Base-by-base conservation (phyloP, 2,329 filamentous ascomycete genomes). In the Pseudogymnoascus sp. region DNA sequence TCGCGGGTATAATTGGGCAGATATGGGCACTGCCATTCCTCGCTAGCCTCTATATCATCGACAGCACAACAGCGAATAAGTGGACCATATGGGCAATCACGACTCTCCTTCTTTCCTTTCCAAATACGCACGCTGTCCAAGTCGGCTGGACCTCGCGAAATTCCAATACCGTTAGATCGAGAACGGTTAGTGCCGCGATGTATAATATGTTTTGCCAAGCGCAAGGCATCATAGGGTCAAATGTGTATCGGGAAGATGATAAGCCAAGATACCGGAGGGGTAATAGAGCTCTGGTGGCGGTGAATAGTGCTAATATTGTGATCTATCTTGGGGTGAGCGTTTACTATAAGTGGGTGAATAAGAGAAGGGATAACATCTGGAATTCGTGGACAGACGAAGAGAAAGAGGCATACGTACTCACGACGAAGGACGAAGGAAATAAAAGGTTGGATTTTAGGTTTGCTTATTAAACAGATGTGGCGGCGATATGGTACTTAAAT, bases 21-120 rank as follows among this genome's bases (percentile, higher is more conserved):
- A 66, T 88, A 6, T 89, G 86, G 86, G 76, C 80, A 2, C 73
- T 89, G 3, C 85, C 85, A 0, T 83, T 84, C 65, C 69, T 89
- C 37, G 72, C 87, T 31, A 78, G 79, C 14, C 75, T 86, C 6
- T 64, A 75, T 75, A 16, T 53, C 26, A 53, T 53, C 14, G 46
- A 53, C 26, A 53, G 26, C 14, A 53, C 46, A 2, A 53, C 46
- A 16, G 46, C 26, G 8, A 53, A 7, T n/a, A 1, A 70, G 69
- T 1, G 65, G 68, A 1, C 72, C 73, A 70, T 78, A 2, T 81
- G 74, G 65, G 66, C 75, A 2, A 68, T 81, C 60, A 79, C 78
- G 38, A 76, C 75, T 1, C 66, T 78, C 6, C 66, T 80, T 14
- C 72, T 81, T 8, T 71, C 69, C 8, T 79, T 76, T 62, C 78